Evolutionary conservation across 2,329 filamentous ascomycete genomes (phyloP).

Genomic region (Claviceps sp.): DNA sequence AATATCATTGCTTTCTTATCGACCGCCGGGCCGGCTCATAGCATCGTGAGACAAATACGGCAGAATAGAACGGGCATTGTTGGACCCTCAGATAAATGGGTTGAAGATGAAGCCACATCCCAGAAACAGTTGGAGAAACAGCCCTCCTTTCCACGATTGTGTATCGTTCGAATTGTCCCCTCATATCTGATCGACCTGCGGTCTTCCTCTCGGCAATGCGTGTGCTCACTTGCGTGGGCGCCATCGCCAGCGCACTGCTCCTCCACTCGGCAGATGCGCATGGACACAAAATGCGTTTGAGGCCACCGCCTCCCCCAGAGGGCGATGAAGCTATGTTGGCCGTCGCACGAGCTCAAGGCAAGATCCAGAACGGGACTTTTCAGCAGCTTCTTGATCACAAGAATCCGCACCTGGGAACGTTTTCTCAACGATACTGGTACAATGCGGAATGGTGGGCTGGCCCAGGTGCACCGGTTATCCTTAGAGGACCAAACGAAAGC

Average conservation of each 20-base stretch:
- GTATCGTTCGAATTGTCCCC: no score
- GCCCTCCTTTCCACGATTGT: no score
- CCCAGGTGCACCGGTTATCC: constrained; percentile 64
- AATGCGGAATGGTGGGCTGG: constrained; percentile 58
- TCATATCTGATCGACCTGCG: no score
- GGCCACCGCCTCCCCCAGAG: no score
- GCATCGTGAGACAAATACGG: no score
- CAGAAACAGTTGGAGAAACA: no score
- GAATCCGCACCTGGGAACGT: constrained; percentile 41
- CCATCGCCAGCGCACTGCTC: not conserved
- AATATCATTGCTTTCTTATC: no score
- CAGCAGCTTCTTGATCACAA: constrained; percentile 45
- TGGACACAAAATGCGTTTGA: no score
- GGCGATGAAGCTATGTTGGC: not conserved
- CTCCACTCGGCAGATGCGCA: not conserved
- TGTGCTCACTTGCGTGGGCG: not conserved
- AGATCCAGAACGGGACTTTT: constrained; percentile 18
- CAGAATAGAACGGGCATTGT: no score
- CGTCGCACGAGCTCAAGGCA: not conserved
- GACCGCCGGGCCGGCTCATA: no score
- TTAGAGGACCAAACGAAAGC: constrained; percentile 54
- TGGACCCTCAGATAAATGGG: no score
- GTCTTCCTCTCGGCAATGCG: not conserved
- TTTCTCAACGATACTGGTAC: constrained; percentile 66
- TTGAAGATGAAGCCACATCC: no score